Base-by-base conservation (phyloP, 371 early-diverging fungal species). In the Mucor mucedo region DNA sequence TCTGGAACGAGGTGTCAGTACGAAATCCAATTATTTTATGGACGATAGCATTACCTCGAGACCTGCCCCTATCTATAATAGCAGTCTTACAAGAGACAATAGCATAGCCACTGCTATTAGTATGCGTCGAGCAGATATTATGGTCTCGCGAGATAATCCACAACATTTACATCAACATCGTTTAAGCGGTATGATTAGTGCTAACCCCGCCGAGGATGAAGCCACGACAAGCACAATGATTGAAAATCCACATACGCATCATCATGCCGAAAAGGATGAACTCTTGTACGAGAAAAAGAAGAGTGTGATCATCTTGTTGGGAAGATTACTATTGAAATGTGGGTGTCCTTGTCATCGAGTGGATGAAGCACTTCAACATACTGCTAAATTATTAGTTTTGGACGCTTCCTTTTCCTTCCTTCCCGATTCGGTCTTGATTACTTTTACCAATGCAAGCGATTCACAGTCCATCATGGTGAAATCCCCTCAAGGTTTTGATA, bases 331-430 rank as follows among this genome's bases (percentile, higher is more conserved):
- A 8, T 40, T 80, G 7, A 72, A 74, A 52, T 70, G 73, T 50
- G 81, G 81, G 9, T 80, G 81, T 45, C 81, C 81, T 6, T 68
- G 72, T 40, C 75, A 80, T 50, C 72, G 78, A 62, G 76, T 73
- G 49, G 78, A 80, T 59, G 76, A 75, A n/a, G 69, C 68, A 5
- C 55, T 80, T 6, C 70, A 72, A 14, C 74, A 75, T 30, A 74
- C 74, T 2, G 56, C 76, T 5, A 55, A 52, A n/a, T 29, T 68
- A 35, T 40, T 80, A 21, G 64, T 35, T 30, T 40, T 73, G 21
- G 67, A 77, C 48, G 69, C 76, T 3, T 60, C 74, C 0, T 77
- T 80, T 61, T 69, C 74, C 0, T 74, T 77, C 42, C 53, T 80
- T 42, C 81, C 81, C 13, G 81, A 78, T n/a, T 71, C 78, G 14